A percentile compares a stretch with the other conserved stretches of the same genome.
Conservation (phyloP, 2,329 filamentous ascomycete genomes). For the Teratosphaeria viscida region DNA sequence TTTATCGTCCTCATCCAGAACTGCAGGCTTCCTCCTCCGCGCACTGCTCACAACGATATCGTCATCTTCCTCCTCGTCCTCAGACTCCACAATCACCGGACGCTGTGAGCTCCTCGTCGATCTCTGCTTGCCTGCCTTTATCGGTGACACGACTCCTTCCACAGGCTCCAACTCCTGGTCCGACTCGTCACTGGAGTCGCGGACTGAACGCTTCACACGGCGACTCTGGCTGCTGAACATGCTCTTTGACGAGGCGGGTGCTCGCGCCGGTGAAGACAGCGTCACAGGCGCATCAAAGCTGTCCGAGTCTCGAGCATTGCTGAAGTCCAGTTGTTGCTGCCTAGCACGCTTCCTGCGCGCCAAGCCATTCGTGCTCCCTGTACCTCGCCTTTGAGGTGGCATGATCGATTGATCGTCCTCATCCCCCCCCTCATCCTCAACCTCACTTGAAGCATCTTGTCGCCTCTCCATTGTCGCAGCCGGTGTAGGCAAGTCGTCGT, state of each 20-base stretch:
- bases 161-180: constrained; percentile 9
- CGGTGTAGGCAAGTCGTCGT: constrained; percentile 15
- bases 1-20: constrained; percentile 1
- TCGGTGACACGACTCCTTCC: not conserved
- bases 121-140: not conserved
- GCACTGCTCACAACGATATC: not conserved
- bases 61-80: constrained; percentile 9
- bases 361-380: constrained; percentile 1
- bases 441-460: constrained; percentile 8
- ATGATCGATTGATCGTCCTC: constrained; percentile 14
- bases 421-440: constrained; percentile 7
- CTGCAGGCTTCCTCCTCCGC: not conserved
- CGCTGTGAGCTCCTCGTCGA: constrained; percentile 5
- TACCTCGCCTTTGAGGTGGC: constrained; percentile 11
- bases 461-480: constrained; percentile 11
- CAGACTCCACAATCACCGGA: constrained; percentile 4
- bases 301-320: constrained; percentile 9
- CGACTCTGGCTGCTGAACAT: constrained; percentile 19
- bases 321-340: constrained; percentile 25
- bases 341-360: constrained; percentile 14
- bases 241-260: constrained; percentile 10
- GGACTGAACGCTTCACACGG: constrained; percentile 2
- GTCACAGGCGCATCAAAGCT: constrained; percentile 15
- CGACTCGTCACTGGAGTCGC: constrained; percentile 14
- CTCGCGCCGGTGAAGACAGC: constrained; percentile 11